Percentiles rank a stretch among this genome's conserved stretches.
These are phyloP conservation scores for Lactifluus piperatus DNA, from an alignment of 768 basidiomycete species.

Conservation along the genomic window DNA sequence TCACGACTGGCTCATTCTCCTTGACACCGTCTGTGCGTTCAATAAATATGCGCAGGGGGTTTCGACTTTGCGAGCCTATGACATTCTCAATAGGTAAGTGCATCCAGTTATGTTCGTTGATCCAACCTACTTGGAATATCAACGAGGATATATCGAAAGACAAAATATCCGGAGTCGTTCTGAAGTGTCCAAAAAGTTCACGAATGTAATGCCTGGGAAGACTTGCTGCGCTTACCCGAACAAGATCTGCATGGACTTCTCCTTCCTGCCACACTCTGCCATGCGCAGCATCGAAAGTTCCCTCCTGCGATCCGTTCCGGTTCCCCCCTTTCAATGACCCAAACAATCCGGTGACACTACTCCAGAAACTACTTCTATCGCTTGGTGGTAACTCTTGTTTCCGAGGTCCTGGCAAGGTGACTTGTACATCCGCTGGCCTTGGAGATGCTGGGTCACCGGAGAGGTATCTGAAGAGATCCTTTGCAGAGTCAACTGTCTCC, in stretches of 20 bases:
- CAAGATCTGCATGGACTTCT: conserved; percentile 71
- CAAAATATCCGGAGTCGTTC: conserved; percentile 72
- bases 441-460: conserved; percentile 49
- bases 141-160: conserved; percentile 67
- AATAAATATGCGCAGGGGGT: conserved; percentile 60
- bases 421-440: conserved; percentile 26
- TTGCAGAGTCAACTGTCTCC: conserved; percentile 34
- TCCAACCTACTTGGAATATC: conserved; percentile 65
- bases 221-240: conserved; percentile 45
- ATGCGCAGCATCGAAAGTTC: conserved; percentile 26
- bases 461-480: conserved; percentile 60
- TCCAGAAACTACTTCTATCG: conserved; percentile 33
- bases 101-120: conserved; percentile 22
- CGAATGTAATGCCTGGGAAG: background rate
- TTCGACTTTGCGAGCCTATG: conserved; percentile 52
- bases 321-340: conserved; percentile 46
- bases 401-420: conserved; percentile 23
- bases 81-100: conserved; percentile 21
- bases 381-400: conserved; percentile 27
- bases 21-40: conserved; percentile 56
- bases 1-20: conserved; percentile 64
- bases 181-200: conserved; percentile 24
- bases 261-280: conserved; percentile 57
- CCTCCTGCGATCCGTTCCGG: conserved; percentile 26
- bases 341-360: conserved; percentile 60